phyloP scores from a whole-genome alignment of 345 rosid species.

The Eutrema japonicum region DNA sequence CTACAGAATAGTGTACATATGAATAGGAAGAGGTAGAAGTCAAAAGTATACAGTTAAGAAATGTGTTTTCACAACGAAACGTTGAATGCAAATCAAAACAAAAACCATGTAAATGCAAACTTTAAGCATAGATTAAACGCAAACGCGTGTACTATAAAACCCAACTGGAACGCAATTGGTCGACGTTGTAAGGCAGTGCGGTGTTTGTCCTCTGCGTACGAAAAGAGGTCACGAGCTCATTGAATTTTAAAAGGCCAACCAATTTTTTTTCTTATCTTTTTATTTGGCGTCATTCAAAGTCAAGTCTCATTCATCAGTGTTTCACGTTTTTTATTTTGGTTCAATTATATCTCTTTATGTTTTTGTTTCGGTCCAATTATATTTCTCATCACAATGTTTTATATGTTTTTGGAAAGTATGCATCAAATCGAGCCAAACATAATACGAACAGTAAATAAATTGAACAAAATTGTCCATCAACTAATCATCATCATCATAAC shows the following conservation, averaged over 20 bases:
- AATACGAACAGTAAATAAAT: neutral
- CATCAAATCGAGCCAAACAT: neutral
- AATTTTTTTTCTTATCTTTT: neutral
- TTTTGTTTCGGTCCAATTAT: slow-evolving; percentile 5
- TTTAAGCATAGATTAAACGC: neutral
- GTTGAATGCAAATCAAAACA: too few relatives aligned
- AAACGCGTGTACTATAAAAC: neutral
- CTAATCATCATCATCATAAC: too few relatives aligned
- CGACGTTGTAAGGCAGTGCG: slow-evolving; percentile 5
- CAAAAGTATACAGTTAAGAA: too few relatives aligned
- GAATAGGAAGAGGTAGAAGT: too few relatives aligned
- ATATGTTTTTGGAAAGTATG: neutral
- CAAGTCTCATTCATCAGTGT: neutral
- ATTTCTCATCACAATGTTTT: neutral
- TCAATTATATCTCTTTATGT: neutral
- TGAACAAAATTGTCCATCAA: neutral
- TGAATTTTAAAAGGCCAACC: slow-evolving; percentile 18
- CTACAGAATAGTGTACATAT: too few relatives aligned
- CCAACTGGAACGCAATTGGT: slow-evolving; percentile 22
- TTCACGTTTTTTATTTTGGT: slow-evolving; percentile 12
- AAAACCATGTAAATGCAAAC: too few relatives aligned
- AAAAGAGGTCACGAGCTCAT: slow-evolving; percentile 26
- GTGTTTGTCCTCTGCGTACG: slow-evolving; percentile 21
- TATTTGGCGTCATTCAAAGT: neutral
- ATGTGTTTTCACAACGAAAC: too few relatives aligned